Evolutionary conservation across 2,329 filamentous ascomycete genomes (phyloP), one percentile per base, ranked within the genome.

Genomic region (Ophiosphaerella korrae): DNA sequence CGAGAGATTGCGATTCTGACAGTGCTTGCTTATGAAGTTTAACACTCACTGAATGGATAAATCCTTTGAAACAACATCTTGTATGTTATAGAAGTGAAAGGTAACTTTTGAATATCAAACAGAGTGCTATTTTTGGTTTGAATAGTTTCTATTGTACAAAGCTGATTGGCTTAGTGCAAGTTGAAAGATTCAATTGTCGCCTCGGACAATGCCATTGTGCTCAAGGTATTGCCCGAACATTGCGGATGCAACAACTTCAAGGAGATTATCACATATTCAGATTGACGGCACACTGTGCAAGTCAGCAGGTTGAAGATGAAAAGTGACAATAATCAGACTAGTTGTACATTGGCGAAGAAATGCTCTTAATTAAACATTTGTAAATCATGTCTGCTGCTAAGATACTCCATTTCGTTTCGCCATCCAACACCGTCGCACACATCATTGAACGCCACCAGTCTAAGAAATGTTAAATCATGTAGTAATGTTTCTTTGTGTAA

Each of bases 381-480:
- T 45, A 38, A 32, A 13, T 38, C 45, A 6, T 31, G 36, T 32
- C 34, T 32, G 14, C n/a, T 13, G 24, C 14, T 16, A 36, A 32
- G 21, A 21, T 36, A 48, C 45, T 16, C 39, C 45, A 32, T 29
- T 16, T 42, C 45, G 23, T 43, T 13, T 23, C 37, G 26, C n/a
- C n/a, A 26, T 33, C 6, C 18, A 31, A 34, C 39, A 35, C 16
- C 32, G 23, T 29, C 46, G 31, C 32, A 37, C 32, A 34, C 35
- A 39, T 21, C n/a, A 13, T 2, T 31, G 33, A 63, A 63, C 62
- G 62, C 60, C 62, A 55, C 50, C 52, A 51, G 43, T 64, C 62
- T 67, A 67, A 36, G 43, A 37, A 44, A 48, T 62, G 53, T 60
- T 50, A 52, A 60, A 60, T 55, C 48, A 38, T 56, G 43, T 51